phyloP scores from a whole-genome alignment of 179 eudicot species.

The Spergularia azorica region DNA sequence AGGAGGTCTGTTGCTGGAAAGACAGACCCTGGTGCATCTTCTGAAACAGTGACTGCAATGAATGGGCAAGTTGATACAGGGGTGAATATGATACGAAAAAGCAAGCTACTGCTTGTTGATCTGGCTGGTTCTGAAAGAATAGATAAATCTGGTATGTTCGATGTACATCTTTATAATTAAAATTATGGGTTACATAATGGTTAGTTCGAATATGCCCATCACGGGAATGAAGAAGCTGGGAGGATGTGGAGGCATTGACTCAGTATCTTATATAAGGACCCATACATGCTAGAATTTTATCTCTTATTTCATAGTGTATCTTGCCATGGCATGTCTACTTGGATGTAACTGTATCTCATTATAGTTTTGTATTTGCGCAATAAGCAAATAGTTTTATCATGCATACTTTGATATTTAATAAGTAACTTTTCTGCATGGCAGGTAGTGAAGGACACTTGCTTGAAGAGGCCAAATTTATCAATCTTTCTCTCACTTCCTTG shows the following conservation, averaged over 20 bases:
- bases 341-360: not conserved
- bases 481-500: slow-evolving; percentile 89
- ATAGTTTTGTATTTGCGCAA: slow-evolving; percentile 3
- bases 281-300: not conserved
- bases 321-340: slow-evolving; percentile 3
- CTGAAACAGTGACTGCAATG: slow-evolving; percentile 37
- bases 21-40: slow-evolving; percentile 36
- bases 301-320: not conserved
- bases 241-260: slow-evolving; percentile 1
- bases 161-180: not conserved
- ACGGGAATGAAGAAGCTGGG: not conserved
- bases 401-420: slow-evolving; percentile 2
- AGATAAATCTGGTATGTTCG: slow-evolving; percentile 79
- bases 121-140: slow-evolving; percentile 98
- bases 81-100: slow-evolving; percentile 67
- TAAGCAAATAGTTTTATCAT: not conserved
- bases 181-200: slow-evolving; percentile 6
- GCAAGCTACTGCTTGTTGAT: slow-evolving; percentile 96
- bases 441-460: slow-evolving; percentile 92
- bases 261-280: not conserved
- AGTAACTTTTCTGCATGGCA: slow-evolving; percentile 34
- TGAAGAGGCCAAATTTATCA: slow-evolving; percentile 98
- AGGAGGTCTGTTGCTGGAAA: slow-evolving; percentile 51
- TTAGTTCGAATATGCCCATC: not conserved
- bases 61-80: slow-evolving; percentile 37